Evolutionary conservation across 1,139 yeast species (phyloP), one percentile per base, ranked within the genome.

Genomic region (Taphrina confusa): DNA sequence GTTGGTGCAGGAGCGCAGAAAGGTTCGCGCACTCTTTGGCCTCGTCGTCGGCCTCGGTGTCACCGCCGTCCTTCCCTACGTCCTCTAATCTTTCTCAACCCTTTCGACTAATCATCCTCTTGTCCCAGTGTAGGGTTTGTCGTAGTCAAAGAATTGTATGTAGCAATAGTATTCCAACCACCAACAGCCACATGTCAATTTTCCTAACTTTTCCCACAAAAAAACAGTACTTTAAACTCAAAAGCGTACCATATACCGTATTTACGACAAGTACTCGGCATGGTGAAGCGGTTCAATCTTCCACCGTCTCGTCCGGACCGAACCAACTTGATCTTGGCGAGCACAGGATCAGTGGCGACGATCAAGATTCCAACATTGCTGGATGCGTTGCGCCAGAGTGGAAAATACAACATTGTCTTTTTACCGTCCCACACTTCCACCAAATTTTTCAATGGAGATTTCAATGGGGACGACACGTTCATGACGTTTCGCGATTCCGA

Each of bases 321-420:
- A 8, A 5, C 36, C 16, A 54, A 92, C 72, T 84, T 92, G 42
- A 76, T 92, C 61, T 76, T 92, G 45, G 97, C 95, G 18, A 95
- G 95, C 34, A 89, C 97, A 0, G 99, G 98, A 0, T 87, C 96
- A 0, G 97, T 92, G 4, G 98, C 98, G 4, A 88, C 97, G 1
- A 89, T 91, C 63, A 92, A 92, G 70, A 85, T 92, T 33, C 96
- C 96, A 14, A 25, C 20, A 14, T 16, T 42, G 25, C 25, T 54
- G 36, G 12, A 25, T 4, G 20, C 20, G n/a, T 37, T 54, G 30
- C 27, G 14, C 12, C 27, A 11, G 9, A 22, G 25, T 3, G 44
- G 28, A 2, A 11, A 23, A 11, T 54, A 37, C 36, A 54, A 54
- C 0, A 73, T 86, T 66, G 87, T 90, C 47, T 86, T 90, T 65